Conservation (phyloP, 805 yeast species). For the Barnettozyma sucrosica region DNA sequence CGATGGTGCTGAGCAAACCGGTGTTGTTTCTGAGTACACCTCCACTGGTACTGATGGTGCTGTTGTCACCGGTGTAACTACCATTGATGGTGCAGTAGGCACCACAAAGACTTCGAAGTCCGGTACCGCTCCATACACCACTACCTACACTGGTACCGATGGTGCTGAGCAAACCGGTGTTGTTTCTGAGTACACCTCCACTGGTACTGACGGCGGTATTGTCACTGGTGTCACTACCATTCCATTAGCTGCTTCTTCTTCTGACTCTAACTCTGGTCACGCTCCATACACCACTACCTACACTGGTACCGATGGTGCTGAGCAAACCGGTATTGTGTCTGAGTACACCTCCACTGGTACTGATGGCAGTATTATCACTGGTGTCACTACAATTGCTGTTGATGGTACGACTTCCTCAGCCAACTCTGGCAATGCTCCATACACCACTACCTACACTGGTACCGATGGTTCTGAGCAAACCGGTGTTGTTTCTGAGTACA, state of each 20-base stretch:
- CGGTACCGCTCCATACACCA: constrained; percentile 1
- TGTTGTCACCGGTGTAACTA: constrained; percentile 2
- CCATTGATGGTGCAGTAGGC: not conserved
- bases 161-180: too few relatives aligned
- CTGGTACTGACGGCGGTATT: constrained; percentile 2
- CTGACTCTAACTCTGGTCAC: not conserved
- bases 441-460: constrained; percentile 2
- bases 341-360: constrained; percentile 6
- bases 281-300: constrained; percentile 2
- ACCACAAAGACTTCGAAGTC: too few relatives aligned
- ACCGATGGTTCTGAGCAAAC: not conserved
- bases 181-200: constrained; percentile 6
- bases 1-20: too few relatives aligned
- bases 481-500: constrained; percentile 1
- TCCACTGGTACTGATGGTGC: constrained; percentile 5
- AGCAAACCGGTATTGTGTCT: constrained; percentile 5
- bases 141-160: not conserved
- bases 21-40: constrained; percentile 5
- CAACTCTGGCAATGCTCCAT: not conserved
- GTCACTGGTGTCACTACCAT: constrained; percentile 2
- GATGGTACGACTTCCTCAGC: not conserved
- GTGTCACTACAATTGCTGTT: constrained; percentile 4
- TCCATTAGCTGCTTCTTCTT: not conserved
- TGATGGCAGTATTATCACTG: constrained; percentile 3
- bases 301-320: constrained; percentile 1